phyloP scores from a whole-genome alignment of 2,329 filamentous ascomycete genomes.

The Leptographium procerum region DNA sequence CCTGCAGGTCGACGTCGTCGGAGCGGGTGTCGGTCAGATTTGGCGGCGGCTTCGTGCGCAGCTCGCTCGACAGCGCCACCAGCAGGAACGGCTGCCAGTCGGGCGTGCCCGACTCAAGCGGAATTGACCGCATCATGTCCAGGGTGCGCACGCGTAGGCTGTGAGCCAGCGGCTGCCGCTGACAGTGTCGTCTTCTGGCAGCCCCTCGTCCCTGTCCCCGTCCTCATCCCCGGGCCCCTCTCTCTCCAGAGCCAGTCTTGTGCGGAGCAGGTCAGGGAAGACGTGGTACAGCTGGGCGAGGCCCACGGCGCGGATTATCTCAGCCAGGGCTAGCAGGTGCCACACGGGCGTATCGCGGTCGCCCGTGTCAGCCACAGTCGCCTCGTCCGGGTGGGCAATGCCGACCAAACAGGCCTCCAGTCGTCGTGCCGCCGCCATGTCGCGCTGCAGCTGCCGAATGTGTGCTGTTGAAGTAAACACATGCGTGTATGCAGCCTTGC shows the following conservation, averaged over 20 bases:
- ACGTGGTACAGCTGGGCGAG: constrained; percentile 43
- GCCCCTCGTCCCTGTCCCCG: constrained; percentile 6
- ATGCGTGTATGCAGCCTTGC: constrained; percentile 17
- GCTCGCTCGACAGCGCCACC: constrained; percentile 36
- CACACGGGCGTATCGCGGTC: constrained; percentile 39
- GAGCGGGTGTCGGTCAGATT: constrained; percentile 1
- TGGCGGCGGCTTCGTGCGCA: constrained; percentile 26
- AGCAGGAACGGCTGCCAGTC: constrained; percentile 41
- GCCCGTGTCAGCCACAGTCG: constrained; percentile 36
- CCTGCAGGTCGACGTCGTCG: constrained; percentile 14
- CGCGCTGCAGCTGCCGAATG: constrained; percentile 18
- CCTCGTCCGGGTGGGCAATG: constrained; percentile 31
- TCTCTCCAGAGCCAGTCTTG: constrained; percentile 23
- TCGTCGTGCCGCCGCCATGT: constrained; percentile 22
- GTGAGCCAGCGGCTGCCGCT: constrained; percentile 35
- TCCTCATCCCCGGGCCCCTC: constrained; percentile 11
- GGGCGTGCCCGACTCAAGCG: constrained; percentile 38
- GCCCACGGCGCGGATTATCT: constrained; percentile 39
- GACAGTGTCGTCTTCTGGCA: too few relatives aligned
- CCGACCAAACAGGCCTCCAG: constrained; percentile 36
- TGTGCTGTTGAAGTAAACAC: constrained; percentile 20
- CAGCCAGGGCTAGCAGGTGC: constrained; percentile 40
- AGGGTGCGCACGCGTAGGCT: constrained; percentile 39
- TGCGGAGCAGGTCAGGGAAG: constrained; percentile 36
- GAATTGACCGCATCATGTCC: constrained; percentile 34